Base-by-base conservation (phyloP, 306 rosid species). In the Prunus armeniaca region DNA sequence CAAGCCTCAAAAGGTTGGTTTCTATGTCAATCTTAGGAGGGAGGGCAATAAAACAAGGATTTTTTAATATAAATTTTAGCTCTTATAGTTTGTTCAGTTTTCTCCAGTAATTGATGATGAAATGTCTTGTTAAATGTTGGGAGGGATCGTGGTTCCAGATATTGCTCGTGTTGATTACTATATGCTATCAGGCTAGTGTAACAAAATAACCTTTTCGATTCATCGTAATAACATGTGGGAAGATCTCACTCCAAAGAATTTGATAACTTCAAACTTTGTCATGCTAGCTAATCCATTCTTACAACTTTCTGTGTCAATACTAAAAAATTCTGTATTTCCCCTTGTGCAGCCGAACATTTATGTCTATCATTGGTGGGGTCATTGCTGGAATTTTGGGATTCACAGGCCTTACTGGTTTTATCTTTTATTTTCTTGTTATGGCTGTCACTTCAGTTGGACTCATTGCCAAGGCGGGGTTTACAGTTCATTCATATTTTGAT, bases 331-430 rank as follows among this genome's bases (percentile, higher is more conserved):
- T 25, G 54, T 14, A 17, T 24, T 43, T 18, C 76, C 64, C 77
- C 68, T 78, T 38, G 70, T 83, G 93, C 91, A 93, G 98, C 87
- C 97, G 98, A 67, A 95, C 98, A 54, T 95, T 95, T 81, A 83
- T 95, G 92, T 90, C 97, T 65, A 95, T 92, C 77, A 88, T 95
- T 64, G 92, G 96, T 10, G 98, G 98, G 13, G 96, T 92, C 77
- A 89, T 90, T 88, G 98, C 97, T 83, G 98, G 98, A 82, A 89
- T 92, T 76, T 81, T 89, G 86, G 98, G 98, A 57, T 86, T 92
- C 83, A 92, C 97, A 2, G 80, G 96, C 88, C 80, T 90, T 80
- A 86, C 84, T 67, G 97, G 98, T 81, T 93, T 91, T 81, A 63
- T 93, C 67, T 81, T 91, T 34, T 90, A 88, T 80, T 79, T 86